Evolutionary conservation across 2,329 filamentous ascomycete genomes (phyloP), one percentile per base, ranked within the genome.

Genomic region (Alternaria sp.): DNA sequence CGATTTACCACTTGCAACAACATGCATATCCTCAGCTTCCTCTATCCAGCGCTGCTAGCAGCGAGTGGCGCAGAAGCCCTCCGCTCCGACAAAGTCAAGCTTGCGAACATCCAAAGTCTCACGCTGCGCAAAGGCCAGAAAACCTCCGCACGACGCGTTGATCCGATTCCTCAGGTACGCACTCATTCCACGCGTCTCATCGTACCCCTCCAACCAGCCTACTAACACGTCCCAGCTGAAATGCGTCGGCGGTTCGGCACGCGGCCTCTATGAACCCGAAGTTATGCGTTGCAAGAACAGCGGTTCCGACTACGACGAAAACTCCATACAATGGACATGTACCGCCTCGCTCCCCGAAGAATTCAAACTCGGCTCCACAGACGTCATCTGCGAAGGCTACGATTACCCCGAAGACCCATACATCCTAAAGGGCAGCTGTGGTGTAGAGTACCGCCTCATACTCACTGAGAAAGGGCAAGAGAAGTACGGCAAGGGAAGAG

Each of bases 371-470:
- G 93, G 92, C 56, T 85, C 86, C 61, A 97, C 94, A 10, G 93
- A 98, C 62, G 94, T 98, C 54, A 82, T 93, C 10, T 99, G 95
- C 77, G 94, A 99, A 74, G 94, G 95, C 10, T 98, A 97, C 79
- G 81, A 85, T 57, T 83, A 81, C 13, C 79, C 89, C 0, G 86
- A 94, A 45, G 95, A 98, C 75, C 87, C 87, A 0, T 96, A 92
- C 76, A 85, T 98, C n/a, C 80, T 98, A 53, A 93, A 91, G 71
- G 95, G 95, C 23, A 95, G 91, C 76, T 98, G 94, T 78, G 95
- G 90, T 13, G 93, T 97, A 24, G 92, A 97, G 79, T 98, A 98
- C 78, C 84, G 89, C 13, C 79, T 98, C 6, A 77, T 90, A 0
- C 81, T 98, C 51, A 98, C 93, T 1, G 87, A 89, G 10, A 82